Evolutionary conservation across 192 early-diverging fungal genomes (phyloP), one percentile per base, ranked within the genome.

Genomic region (Pilaira anomala): DNA sequence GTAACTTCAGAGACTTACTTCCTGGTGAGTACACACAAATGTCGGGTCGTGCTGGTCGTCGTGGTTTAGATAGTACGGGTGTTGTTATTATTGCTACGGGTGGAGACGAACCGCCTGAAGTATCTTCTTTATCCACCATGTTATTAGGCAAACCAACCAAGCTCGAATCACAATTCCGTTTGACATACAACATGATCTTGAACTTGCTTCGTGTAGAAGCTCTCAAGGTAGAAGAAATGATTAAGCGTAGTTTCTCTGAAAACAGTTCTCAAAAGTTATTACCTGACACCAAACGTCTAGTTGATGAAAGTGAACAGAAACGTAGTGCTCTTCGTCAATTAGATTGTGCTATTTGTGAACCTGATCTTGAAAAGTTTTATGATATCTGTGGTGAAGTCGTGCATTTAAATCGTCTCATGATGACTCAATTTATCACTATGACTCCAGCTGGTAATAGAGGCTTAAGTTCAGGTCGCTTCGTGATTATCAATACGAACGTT

Each of bases 21-120:
- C 92, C 96, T 30, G 93, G 93, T 50, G 97, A 99, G 68, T 99
- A 99, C 72, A 99, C 93, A 4, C 97, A 99, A 84, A 99, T 99
- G 97, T 92, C 93, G 13, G 97, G 97, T 36, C 87, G 97, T 61
- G 93, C 97, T 44, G 97, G 97, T 48, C 83, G 97, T 59, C 90
- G 95, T 80, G 94, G 94, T 7, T 76, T 95, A 22, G 97, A 99
- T 64, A 78, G 80, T 14, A 96, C 92, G 6, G 97, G 97, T 22
- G 78, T 91, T 18, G 97, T 99, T 0, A 91, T 99, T 48, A 91
- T 99, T 75, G 87, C 87, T 4, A 82, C 83, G 65, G 69, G 71
- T 49, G 78, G 80, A 24, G 84, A 84, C 22, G 53, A 72, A 22
- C 70, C 75, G 30, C 83, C 82, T 41, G 74, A 81, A 13, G 80